A percentile compares a stretch with the other conserved stretches of the same genome.
phyloP scores from a whole-genome alignment of 768 basidiomycete species.

The Kwoniella pini region DNA sequence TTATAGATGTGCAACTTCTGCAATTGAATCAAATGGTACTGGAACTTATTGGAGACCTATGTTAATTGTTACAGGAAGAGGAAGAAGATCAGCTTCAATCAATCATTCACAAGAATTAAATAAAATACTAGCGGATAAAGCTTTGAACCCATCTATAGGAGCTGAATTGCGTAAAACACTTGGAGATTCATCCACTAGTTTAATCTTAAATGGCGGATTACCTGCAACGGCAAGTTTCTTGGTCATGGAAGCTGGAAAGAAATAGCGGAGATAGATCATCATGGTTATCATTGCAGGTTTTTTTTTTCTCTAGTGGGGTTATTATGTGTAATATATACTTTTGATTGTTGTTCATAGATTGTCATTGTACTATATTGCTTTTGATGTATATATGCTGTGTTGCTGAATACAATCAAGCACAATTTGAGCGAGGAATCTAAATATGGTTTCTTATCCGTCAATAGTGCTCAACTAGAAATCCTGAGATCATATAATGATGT shows the following conservation, averaged over 20 bases:
- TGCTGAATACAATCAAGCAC: no score
- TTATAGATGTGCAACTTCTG: constrained; percentile 62
- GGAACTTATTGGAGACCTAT: constrained; percentile 57
- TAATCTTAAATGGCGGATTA: constrained; percentile 62
- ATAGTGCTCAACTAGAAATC: no score
- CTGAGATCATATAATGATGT: no score
- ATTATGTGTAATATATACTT: no score
- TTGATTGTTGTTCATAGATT: no score
- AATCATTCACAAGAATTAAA: constrained; percentile 67
- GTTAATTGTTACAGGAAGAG: constrained; percentile 72
- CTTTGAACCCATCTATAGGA: constrained; percentile 56
- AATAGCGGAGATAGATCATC: no score
- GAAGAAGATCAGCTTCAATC: constrained; percentile 61
- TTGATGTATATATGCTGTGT: no score
- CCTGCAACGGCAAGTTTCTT: constrained; percentile 50
- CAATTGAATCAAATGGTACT: constrained; percentile 50
- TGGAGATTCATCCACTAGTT: constrained; percentile 77
- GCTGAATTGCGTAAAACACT: constrained; percentile 76
- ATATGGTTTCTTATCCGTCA: no score
- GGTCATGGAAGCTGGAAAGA: constrained; percentile 52
- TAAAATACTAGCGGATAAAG: constrained; percentile 64
- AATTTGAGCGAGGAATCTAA: no score
- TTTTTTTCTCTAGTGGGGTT: no score
- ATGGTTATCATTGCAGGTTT: no score
- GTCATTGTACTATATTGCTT: no score